A percentile compares a stretch with the other conserved stretches of the same genome.
Conservation (phyloP, 2,329 filamentous ascomycete species). For the Talaromyces islandicus region DNA sequence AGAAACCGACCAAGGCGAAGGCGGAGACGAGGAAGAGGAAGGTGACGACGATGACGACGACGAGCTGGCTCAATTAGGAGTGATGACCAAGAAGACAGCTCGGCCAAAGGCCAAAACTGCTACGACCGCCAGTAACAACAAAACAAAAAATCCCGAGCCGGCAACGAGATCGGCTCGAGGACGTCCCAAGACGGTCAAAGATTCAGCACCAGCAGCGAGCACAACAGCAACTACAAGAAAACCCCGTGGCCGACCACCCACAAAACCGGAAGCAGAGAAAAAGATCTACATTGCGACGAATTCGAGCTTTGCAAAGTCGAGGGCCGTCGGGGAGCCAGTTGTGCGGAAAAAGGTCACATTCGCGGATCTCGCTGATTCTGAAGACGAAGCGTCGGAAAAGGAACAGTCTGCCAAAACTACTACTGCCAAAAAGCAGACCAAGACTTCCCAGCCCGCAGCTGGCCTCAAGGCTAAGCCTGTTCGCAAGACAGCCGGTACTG, state of each 20-base stretch:
- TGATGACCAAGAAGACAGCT: conserved; percentile 17
- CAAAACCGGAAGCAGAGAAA: conserved; percentile 13
- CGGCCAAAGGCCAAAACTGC: conserved; percentile 15
- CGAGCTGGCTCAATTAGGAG: conserved; percentile 19
- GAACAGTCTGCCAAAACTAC: conserved; percentile 11
- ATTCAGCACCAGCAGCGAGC: conserved; percentile 17
- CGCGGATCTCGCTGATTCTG: conserved; percentile 35
- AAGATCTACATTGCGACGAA: conserved; percentile 22
- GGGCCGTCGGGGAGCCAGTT: conserved; percentile 21
- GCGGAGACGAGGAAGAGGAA: neutral
- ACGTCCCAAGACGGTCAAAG: conserved; percentile 8
- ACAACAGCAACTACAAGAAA: conserved; percentile 9
- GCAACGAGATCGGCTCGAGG: conserved; percentile 11
- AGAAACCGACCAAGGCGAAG: conserved; percentile 3
- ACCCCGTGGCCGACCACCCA: conserved; percentile 22
- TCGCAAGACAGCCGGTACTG: conserved; percentile 31
- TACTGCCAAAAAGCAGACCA: conserved; percentile 18
- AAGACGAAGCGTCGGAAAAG: conserved; percentile 28
- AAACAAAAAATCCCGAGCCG: neutral
- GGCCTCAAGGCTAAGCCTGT: conserved; percentile 42
- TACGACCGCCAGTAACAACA: conserved; percentile 5
- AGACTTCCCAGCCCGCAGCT: conserved; percentile 21
- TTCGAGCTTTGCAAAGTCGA: conserved; percentile 22
- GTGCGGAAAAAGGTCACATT: conserved; percentile 43
- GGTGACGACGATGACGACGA: conserved; percentile 17